These are phyloP conservation scores for Pelargonium myrrhifolium DNA, from an alignment of 441 rosid genomes.

Conservation along the genomic window DNA sequence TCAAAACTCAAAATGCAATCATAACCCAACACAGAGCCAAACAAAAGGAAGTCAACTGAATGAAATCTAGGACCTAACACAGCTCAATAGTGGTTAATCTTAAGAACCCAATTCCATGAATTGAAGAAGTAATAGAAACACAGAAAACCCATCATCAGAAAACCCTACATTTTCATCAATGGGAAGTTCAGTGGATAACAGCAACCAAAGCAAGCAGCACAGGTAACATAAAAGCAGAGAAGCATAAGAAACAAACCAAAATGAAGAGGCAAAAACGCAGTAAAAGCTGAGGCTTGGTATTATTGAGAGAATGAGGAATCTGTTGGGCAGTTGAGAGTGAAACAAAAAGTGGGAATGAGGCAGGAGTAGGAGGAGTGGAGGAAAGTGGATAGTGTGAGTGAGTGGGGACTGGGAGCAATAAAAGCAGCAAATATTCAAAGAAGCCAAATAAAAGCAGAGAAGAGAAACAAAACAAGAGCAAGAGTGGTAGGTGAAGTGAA, in stretches of 20 bases:
- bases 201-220: neutral
- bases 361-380: too few species aligned
- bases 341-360: neutral
- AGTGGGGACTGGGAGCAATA: slow-evolving; percentile 1
- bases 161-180: slow-evolving; percentile 2
- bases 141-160: neutral
- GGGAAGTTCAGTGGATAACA: neutral
- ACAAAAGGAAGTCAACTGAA: neutral
- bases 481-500: slow-evolving; percentile 5
- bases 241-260: neutral
- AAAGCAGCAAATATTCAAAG: slow-evolving; percentile 1
- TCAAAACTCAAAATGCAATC: neutral
- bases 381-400: neutral
- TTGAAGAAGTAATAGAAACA: neutral
- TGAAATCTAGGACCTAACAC: neutral
- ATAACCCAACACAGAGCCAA: neutral
- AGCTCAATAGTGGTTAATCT: too few species aligned
- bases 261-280: too few species aligned
- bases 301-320: neutral
- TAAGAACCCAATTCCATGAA: neutral
- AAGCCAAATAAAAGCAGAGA: neutral
- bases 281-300: neutral
- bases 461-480: neutral
- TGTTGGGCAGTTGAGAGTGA: slow-evolving; percentile 4
- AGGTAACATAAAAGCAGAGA: neutral